Evolutionary conservation across 441 rosid genomes (phyloP).

Genomic region (Pelargonium australe): DNA sequence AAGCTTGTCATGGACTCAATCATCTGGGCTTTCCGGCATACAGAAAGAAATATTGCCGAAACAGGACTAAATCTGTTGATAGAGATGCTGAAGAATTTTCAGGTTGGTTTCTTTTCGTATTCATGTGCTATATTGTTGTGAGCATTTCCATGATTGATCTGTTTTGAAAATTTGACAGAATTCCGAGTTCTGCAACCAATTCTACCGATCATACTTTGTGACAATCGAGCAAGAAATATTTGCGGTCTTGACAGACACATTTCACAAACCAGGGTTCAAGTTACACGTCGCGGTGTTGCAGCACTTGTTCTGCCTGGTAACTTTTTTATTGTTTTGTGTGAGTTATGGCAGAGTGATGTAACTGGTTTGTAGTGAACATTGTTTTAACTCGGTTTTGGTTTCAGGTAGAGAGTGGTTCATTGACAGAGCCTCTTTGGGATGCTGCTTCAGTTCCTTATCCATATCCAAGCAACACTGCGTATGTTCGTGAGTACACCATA

Average conservation of each 20-base stretch:
- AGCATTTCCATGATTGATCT: conserved; percentile 10
- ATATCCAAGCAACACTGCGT: conserved; percentile 65
- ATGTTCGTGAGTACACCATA: conserved; percentile 87
- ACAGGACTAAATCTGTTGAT: conserved; percentile 87
- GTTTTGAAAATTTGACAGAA: conserved; percentile 37
- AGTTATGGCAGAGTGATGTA: neutral
- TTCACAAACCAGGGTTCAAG: conserved; percentile 99
- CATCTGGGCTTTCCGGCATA: conserved; percentile 99
- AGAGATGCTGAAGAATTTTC: conserved; percentile 94
- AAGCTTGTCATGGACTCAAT: conserved; percentile 99
- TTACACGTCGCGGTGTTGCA: conserved; percentile 86
- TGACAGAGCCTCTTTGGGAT: conserved; percentile 96
- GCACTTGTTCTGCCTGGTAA: conserved; percentile 84
- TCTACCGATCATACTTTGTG: conserved; percentile 67
- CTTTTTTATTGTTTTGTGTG: neutral
- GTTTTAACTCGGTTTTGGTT: conserved; percentile 14
- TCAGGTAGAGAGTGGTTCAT: conserved; percentile 77
- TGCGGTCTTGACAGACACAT: conserved; percentile 93
- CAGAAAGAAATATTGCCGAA: conserved; percentile 97
- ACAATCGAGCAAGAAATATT: conserved; percentile 95
- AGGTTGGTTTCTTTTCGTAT: conserved; percentile 41
- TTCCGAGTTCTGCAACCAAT: conserved; percentile 81
- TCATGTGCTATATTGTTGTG: conserved; percentile 8
- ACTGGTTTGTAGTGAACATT: neutral
- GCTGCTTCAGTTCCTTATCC: conserved; percentile 59